phyloP scores from a whole-genome alignment of 139 green algal genomes.

The Micromonas pusilla region DNA sequence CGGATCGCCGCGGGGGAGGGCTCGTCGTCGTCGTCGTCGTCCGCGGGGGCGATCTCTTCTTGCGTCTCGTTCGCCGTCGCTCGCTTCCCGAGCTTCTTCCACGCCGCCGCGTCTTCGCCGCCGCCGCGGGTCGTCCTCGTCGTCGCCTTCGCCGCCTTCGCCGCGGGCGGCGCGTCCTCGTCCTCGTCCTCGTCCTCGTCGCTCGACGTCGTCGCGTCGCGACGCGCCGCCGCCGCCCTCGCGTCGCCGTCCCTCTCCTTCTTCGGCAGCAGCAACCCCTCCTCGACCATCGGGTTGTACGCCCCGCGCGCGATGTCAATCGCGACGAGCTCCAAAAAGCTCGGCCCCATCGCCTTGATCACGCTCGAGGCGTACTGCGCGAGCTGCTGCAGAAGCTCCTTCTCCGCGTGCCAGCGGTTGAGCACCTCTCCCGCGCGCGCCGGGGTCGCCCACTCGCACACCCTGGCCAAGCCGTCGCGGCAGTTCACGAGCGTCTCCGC shows the following conservation, averaged over 20 bases:
- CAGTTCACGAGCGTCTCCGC: neutral
- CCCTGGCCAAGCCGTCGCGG: neutral
- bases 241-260: neutral
- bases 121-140: too few relatives aligned
- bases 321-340: neutral
- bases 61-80: too few relatives aligned
- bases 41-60: too few relatives aligned
- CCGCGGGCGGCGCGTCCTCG: neutral
- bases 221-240: too few relatives aligned
- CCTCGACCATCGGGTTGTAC: neutral
- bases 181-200: neutral
- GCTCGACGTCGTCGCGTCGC: neutral
- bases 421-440: neutral
- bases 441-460: neutral
- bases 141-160: neutral
- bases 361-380: neutral
- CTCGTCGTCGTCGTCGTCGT: too few relatives aligned
- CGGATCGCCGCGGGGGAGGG: too few relatives aligned
- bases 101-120: neutral
- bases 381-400: neutral
- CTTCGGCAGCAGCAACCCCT: neutral
- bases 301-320: neutral
- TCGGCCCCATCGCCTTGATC: neutral
- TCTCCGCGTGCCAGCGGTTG: neutral
- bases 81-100: neutral